Conservation (phyloP, 2,329 filamentous ascomycete species). For the Hortaea werneckii region DNA sequence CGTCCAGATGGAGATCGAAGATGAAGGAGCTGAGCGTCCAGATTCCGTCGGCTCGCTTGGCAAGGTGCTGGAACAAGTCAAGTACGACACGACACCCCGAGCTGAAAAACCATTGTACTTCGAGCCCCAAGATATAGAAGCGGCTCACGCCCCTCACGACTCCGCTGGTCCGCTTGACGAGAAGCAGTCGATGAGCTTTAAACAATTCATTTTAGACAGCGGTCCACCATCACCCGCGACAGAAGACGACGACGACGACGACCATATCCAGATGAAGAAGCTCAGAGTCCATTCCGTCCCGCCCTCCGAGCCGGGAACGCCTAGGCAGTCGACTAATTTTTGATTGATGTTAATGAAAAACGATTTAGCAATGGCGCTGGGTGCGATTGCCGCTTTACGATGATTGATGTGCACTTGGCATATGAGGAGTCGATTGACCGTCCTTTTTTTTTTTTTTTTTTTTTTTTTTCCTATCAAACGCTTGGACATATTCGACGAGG, state of each 20-base stretch:
- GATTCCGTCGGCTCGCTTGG: constrained; percentile 30
- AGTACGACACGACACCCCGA: constrained; percentile 35
- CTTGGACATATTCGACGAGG: too few species aligned
- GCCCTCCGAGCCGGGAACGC: background rate
- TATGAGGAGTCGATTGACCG: too few species aligned
- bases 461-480: too few species aligned
- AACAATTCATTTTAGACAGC: constrained; percentile 20
- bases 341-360: too few species aligned
- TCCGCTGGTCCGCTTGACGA: constrained; percentile 4
- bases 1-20: constrained; percentile 34
- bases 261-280: background rate
- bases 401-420: too few species aligned
- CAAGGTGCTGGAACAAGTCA: constrained; percentile 34
- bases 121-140: constrained; percentile 7
- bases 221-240: constrained; percentile 4
- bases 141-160: constrained; percentile 1
- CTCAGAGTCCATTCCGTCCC: background rate
- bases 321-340: background rate
- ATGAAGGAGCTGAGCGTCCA: constrained; percentile 37
- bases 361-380: too few species aligned
- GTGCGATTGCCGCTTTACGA: too few species aligned
- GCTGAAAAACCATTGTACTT: constrained; percentile 30
- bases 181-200: constrained; percentile 14
- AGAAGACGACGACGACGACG: background rate
- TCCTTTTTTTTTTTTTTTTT: too few species aligned